Percentiles rank a stretch among this genome's conserved stretches.
Conservation (phyloP, 306 rosid genomes). For the Corylus avellana region DNA sequence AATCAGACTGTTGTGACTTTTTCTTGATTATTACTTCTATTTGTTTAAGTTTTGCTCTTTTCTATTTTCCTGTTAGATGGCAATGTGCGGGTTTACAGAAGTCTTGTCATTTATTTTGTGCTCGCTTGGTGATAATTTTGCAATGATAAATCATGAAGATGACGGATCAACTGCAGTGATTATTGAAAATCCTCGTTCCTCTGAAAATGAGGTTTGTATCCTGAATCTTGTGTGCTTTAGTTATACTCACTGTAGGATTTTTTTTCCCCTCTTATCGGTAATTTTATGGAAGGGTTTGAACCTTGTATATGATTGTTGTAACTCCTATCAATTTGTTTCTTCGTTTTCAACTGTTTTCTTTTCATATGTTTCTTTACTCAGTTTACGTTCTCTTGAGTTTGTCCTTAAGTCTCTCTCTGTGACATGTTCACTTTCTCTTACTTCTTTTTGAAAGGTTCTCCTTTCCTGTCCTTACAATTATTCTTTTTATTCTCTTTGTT, state of each 20-base stretch:
- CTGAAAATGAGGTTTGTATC: constrained; percentile 78
- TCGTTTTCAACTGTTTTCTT: not conserved
- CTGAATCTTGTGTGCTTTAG: constrained; percentile 4
- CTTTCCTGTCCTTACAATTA: not conserved
- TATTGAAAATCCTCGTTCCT: constrained; percentile 84
- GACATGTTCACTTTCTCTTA: not conserved
- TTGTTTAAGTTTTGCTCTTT: constrained; percentile 22
- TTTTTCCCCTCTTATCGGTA: not conserved
- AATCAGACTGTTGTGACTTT: not conserved
- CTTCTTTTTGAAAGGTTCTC: not conserved
- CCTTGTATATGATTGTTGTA: not conserved
- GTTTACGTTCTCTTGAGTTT: not conserved
- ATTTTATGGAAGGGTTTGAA: not conserved
- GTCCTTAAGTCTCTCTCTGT: not conserved
- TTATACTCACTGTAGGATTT: not conserved
- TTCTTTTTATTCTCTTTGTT: not conserved
- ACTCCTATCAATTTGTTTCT: not conserved
- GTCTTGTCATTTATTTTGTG: constrained; percentile 87
- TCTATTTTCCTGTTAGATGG: constrained; percentile 54
- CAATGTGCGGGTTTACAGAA: constrained; percentile 84
- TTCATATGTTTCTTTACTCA: not conserved
- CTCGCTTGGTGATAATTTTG: constrained; percentile 72
- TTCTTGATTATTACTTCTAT: not conserved
- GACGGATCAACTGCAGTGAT: constrained; percentile 67
- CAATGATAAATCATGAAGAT: constrained; percentile 77